These are phyloP conservation scores for Penicillium longicatenatum DNA, from an alignment of 495 filamentous ascomycete genomes.

Conservation along the genomic window DNA sequence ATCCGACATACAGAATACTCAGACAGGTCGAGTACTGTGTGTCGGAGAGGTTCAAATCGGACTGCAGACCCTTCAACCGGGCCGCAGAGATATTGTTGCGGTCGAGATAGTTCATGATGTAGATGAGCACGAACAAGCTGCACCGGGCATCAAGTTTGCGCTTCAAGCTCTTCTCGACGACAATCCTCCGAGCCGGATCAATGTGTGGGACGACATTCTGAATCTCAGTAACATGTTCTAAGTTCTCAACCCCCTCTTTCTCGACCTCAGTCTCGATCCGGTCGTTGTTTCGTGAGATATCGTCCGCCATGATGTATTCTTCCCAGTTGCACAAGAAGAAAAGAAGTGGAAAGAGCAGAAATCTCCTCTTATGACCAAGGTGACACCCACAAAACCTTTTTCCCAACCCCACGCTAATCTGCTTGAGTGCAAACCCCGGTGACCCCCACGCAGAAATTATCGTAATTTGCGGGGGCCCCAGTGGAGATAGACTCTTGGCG, in stretches of 20 bases:
- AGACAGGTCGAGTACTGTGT: slow-evolving; percentile 59
- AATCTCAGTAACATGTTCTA: slow-evolving; percentile 24
- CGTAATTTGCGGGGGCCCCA: slow-evolving; percentile 17
- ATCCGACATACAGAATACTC: slow-evolving; percentile 69
- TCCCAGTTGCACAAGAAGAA: slow-evolving; percentile 4
- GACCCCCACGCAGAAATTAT: slow-evolving; percentile 23
- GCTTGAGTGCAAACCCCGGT: slow-evolving; percentile 12
- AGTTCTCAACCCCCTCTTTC: slow-evolving; percentile 24
- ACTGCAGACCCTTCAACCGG: slow-evolving; percentile 52
- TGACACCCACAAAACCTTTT: neutral
- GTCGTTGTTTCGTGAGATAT: slow-evolving; percentile 23
- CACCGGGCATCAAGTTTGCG: slow-evolving; percentile 36
- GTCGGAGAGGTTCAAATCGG: slow-evolving; percentile 46
- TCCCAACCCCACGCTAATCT: slow-evolving; percentile 7
- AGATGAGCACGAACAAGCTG: slow-evolving; percentile 35
- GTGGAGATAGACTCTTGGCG: slow-evolving; percentile 15
- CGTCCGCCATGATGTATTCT: slow-evolving; percentile 21
- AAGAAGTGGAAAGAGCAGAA: neutral
- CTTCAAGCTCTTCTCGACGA: slow-evolving; percentile 34
- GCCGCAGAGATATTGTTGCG: slow-evolving; percentile 59
- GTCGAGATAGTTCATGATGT: slow-evolving; percentile 43
- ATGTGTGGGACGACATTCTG: slow-evolving; percentile 20
- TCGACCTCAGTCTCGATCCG: slow-evolving; percentile 24
- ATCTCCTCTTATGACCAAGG: slow-evolving; percentile 6
- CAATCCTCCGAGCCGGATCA: slow-evolving; percentile 25